Conservation (phyloP, 2,329 filamentous ascomycete species). For the Lasiodiplodia citricola region DNA sequence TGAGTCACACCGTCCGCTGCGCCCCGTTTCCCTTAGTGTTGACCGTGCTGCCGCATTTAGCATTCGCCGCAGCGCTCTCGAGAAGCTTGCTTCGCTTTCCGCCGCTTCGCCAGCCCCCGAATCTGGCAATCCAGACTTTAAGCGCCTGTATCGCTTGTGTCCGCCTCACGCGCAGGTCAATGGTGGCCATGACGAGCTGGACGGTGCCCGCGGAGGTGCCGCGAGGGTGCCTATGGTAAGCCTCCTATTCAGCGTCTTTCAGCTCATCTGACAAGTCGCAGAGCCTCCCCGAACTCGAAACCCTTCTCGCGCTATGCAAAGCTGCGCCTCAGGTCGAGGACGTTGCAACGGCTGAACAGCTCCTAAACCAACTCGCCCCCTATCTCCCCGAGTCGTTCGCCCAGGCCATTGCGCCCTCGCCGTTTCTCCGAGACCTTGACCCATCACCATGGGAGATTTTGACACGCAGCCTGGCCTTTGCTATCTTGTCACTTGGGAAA, state of each 20-base stretch:
- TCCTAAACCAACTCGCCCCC: slow-evolving; percentile 78
- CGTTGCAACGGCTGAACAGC: slow-evolving; percentile 73
- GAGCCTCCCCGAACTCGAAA: slow-evolving; percentile 89
- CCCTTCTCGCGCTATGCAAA: slow-evolving; percentile 88
- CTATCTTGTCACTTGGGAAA: slow-evolving; percentile 79
- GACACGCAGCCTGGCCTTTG: slow-evolving; percentile 77
- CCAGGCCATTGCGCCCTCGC: slow-evolving; percentile 79
- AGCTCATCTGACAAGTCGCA: slow-evolving; percentile 44
- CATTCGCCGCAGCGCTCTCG: slow-evolving; percentile 54
- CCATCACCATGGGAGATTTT: slow-evolving; percentile 89
- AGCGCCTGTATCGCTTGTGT: slow-evolving; percentile 50
- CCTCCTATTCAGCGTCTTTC: slow-evolving; percentile 9
- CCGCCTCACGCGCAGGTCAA: slow-evolving; percentile 28
- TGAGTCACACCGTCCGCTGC: slow-evolving; percentile 20
- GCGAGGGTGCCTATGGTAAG: slow-evolving; percentile 46
- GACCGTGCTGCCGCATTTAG: slow-evolving; percentile 21
- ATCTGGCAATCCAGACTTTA: slow-evolving; percentile 44
- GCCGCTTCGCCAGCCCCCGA: slow-evolving; percentile 42
- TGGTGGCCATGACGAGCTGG: slow-evolving; percentile 26
- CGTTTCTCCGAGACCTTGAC: slow-evolving; percentile 80
- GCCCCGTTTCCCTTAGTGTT: not conserved
- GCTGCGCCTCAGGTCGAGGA: slow-evolving; percentile 78
- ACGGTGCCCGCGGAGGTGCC: slow-evolving; percentile 30
- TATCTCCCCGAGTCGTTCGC: slow-evolving; percentile 86
- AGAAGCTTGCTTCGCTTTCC: slow-evolving; percentile 56